These are phyloP conservation scores for Prunus yedoensis DNA, from an alignment of 331 rosid genomes.

Conservation along the genomic window DNA sequence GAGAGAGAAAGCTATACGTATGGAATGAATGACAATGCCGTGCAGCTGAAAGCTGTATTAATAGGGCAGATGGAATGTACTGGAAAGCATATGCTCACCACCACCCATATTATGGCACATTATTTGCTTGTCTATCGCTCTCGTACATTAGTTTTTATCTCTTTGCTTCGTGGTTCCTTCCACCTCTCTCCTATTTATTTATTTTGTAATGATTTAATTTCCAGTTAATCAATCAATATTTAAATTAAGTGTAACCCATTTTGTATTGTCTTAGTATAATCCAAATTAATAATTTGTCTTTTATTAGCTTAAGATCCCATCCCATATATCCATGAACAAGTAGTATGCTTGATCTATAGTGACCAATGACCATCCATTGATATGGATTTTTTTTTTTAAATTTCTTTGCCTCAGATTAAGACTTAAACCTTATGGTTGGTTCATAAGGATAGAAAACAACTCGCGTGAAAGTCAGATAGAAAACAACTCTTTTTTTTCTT, in stretches of 20 bases:
- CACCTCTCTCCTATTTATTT: neutral
- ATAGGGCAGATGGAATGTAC: conserved; percentile 20
- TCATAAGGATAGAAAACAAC: no score
- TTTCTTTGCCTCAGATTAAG: no score
- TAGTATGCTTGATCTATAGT: neutral
- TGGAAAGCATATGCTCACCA: conserved; percentile 11
- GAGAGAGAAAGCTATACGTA: no score
- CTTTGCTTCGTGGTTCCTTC: no score
- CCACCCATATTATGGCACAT: neutral
- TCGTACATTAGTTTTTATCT: no score
- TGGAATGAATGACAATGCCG: conserved; percentile 1
- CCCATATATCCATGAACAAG: neutral
- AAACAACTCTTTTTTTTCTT: no score
- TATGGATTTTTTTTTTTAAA: no score
- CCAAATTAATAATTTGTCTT: neutral
- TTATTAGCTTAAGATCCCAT: neutral
- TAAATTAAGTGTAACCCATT: neutral
- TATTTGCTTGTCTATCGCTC: neutral
- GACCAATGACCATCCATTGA: no score
- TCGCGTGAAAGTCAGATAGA: no score
- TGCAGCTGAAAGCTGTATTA: neutral
- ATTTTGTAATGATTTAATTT: neutral
- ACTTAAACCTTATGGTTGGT: no score
- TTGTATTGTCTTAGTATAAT: no score
- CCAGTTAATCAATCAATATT: neutral